Conservation (phyloP, 2,329 filamentous ascomycete genomes). For the Calonectria multiphialidica region DNA sequence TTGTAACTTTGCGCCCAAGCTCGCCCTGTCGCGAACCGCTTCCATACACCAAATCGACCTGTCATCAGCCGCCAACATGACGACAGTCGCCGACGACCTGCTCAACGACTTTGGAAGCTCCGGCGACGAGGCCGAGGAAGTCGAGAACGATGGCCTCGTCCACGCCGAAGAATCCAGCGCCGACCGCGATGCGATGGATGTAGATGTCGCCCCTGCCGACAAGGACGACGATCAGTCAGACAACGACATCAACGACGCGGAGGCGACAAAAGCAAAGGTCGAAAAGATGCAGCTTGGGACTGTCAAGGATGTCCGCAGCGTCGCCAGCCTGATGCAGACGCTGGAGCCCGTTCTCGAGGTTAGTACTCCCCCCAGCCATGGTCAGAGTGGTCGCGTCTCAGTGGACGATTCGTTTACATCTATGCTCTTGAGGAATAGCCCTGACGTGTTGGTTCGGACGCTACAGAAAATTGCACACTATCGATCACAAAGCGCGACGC, state of each 20-base stretch:
- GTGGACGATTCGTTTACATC: conserved; percentile 71
- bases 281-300: conserved; percentile 84
- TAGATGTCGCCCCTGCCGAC: conserved; percentile 48
- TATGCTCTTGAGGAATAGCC: conserved; percentile 67
- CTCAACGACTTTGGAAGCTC: conserved; percentile 78
- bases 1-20: conserved; percentile 29
- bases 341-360: conserved; percentile 86
- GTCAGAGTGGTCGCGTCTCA: conserved; percentile 30
- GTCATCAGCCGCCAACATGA: conserved; percentile 68
- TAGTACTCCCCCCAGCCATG: conserved; percentile 57
- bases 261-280: conserved; percentile 81
- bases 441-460: conserved; percentile 71
- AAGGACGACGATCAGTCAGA: conserved; percentile 65
- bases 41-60: conserved; percentile 10
- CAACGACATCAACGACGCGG: conserved; percentile 64
- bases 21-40: conserved; percentile 29
- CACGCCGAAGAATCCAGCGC: conserved; percentile 55
- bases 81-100: conserved; percentile 91
- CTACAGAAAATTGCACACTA: conserved; percentile 84
- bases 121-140: conserved; percentile 79
- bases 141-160: conserved; percentile 63
- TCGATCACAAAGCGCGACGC: conserved; percentile 75
- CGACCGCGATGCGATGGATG: conserved; percentile 67
- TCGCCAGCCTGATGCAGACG: conserved; percentile 84
- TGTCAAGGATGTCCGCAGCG: conserved; percentile 83